phyloP scores from a whole-genome alignment of 176 grass and related monocot genomes.

The Cenchrus purpureus region DNA sequence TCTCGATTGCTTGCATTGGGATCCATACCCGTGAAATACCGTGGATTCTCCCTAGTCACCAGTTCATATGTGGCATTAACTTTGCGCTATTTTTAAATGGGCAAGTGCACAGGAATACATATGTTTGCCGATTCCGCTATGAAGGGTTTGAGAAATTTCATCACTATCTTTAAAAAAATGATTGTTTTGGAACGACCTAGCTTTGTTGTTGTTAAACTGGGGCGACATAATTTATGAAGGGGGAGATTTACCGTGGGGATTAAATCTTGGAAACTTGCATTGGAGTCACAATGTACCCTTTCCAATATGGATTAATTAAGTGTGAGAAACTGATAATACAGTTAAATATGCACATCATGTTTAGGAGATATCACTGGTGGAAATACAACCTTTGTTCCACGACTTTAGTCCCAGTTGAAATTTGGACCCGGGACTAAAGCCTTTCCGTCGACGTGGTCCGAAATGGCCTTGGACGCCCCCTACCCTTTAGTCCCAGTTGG shows the following conservation, averaged over 20 bases:
- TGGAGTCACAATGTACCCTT: background rate
- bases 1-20: background rate
- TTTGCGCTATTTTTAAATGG: background rate
- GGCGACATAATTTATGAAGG: background rate
- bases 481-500: too few relatives aligned
- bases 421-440: too few relatives aligned
- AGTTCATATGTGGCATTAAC: background rate
- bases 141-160: background rate
- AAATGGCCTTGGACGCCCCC: too few relatives aligned
- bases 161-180: too few relatives aligned
- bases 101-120: background rate
- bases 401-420: too few relatives aligned
- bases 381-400: too few relatives aligned
- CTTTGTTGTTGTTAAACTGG: background rate
- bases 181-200: background rate
- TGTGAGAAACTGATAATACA: background rate
- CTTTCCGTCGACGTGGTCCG: too few relatives aligned
- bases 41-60: conserved; percentile 16
- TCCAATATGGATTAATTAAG: background rate
- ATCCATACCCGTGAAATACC: conserved; percentile 30
- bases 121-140: background rate
- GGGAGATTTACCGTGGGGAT: background rate
- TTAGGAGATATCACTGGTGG: background rate
- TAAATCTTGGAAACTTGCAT: background rate
- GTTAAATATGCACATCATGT: background rate